phyloP scores from a whole-genome alignment of 805 yeast genomes.

The Wickerhamomyces queroliae region DNA sequence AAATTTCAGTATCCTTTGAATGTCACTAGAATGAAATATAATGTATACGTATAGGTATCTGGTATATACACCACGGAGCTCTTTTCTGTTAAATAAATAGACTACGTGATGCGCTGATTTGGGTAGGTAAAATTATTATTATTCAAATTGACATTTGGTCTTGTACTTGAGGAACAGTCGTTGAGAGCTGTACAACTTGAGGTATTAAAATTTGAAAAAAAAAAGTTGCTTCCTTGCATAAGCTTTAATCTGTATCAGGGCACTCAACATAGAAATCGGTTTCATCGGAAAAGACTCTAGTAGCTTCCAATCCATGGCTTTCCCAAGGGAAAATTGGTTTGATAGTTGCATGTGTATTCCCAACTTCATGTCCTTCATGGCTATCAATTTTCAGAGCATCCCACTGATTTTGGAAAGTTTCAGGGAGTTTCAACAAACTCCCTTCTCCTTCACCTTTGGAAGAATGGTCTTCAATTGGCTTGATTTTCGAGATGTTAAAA shows the following conservation, averaged over 20 bases:
- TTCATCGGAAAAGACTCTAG: conserved; percentile 10
- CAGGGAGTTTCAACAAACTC: conserved; percentile 6
- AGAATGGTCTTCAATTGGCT: conserved; percentile 6
- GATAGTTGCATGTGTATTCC: not conserved
- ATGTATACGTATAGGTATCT: too few relatives aligned
- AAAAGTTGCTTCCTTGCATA: not conserved
- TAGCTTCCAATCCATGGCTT: conserved; percentile 6
- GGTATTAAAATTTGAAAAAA: not conserved
- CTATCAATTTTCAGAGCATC: conserved; percentile 5
- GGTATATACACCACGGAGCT: too few relatives aligned
- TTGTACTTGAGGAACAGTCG: too few relatives aligned
- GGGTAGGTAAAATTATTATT: too few relatives aligned
- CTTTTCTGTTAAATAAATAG: too few relatives aligned
- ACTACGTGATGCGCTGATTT: too few relatives aligned
- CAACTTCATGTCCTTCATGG: not conserved
- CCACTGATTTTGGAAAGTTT: conserved; percentile 7
- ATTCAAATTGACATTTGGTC: too few relatives aligned
- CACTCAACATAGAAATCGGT: conserved; percentile 13
- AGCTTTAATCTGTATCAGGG: not conserved
- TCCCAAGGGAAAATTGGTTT: conserved; percentile 24
- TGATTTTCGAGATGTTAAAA: conserved; percentile 2
- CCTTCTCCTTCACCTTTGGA: conserved; percentile 13
- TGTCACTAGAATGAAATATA: too few relatives aligned
- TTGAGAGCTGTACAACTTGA: too few relatives aligned
- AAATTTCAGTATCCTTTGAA: too few relatives aligned